Base-by-base conservation (phyloP, 1,139 yeast species). In the Scheffersomyces lignicola region DNA sequence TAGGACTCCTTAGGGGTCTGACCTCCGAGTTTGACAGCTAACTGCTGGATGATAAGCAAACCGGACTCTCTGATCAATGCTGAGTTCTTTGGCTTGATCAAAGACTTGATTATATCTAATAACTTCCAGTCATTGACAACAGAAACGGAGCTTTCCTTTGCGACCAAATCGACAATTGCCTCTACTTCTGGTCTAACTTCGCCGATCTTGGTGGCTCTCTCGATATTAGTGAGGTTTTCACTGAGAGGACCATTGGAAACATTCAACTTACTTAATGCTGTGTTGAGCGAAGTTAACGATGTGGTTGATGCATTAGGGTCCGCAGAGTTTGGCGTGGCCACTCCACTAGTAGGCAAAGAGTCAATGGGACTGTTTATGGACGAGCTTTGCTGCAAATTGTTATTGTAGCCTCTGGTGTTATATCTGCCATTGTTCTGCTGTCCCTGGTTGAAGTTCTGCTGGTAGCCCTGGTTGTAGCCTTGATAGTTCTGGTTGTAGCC, bases 41-140 rank as follows among this genome's bases (percentile, higher is more conserved):
- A 67, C 36, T 83, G 76, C 38, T 87, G 83, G 34, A 88, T 67
- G 35, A 87, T 62, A 33, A 86, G 53, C 61, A 83, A 68, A 3
- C 87, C 78, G 17, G 88, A 74, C 61, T 90, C 97, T 60, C 95
- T 79, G 28, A 83, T 75, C 38, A 86, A 58, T 7, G 88, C 67
- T 4, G 89, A 68, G 54, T 80, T 83, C 56, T 89, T 90, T 26
- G 87, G 78, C 56, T 85, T 88, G 35, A 78, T 56, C 38, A 90
- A 69, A 23, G 88, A 76, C 42, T 77, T 69, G 37, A 86, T 49
- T 29, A 84, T 75, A 16, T 82, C 88, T 18, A 61, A 54, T 18
- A 90, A 45, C 35, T 78, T 75, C 88, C 90, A 88, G 10, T 78
- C 83, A 34, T 68, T 63, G 25, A 88, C 70, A 5, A 76, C 61